phyloP scores from a whole-genome alignment of 2,329 filamentous ascomycete genomes.

The Epichloe festucae region DNA sequence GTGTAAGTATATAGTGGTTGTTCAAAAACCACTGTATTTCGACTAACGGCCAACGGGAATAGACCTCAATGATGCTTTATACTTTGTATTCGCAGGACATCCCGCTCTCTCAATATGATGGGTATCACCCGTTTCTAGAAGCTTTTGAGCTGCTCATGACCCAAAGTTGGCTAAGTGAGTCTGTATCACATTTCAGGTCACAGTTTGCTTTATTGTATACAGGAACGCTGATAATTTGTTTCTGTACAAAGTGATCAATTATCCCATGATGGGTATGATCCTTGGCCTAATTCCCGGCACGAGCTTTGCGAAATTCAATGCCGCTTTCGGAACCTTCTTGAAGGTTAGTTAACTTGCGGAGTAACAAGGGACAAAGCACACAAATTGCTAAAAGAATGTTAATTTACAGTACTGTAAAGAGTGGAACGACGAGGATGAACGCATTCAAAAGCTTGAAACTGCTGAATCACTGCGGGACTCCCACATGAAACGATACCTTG shows the following conservation, averaged over 20 bases:
- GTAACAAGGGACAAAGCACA: no score
- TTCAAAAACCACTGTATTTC: no score
- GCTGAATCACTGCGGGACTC: not conserved
- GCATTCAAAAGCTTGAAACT: not conserved
- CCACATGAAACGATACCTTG: not conserved
- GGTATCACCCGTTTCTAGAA: not conserved
- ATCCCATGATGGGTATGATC: not conserved
- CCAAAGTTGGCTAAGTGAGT: conserved; percentile 1
- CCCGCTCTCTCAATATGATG: not conserved
- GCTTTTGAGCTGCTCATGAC: conserved; percentile 1
- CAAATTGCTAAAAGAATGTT: no score
- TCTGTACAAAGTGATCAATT: not conserved
- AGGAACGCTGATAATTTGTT: no score
- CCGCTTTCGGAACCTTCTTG: not conserved
- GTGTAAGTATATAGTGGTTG: not conserved
- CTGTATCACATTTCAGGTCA: not conserved
- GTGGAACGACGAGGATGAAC: not conserved
- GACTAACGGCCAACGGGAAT: no score
- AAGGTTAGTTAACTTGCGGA: not conserved
- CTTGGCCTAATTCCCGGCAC: not conserved
- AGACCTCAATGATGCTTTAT: conserved; percentile 3
- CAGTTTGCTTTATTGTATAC: no score
- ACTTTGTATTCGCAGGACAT: not conserved
- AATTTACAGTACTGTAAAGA: not conserved
- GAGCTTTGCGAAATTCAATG: not conserved